A percentile compares a stretch with the other conserved stretches of the same genome.
Evolutionary conservation across 441 rosid species (phyloP).

Genomic region (Adansonia grandidieri): DNA sequence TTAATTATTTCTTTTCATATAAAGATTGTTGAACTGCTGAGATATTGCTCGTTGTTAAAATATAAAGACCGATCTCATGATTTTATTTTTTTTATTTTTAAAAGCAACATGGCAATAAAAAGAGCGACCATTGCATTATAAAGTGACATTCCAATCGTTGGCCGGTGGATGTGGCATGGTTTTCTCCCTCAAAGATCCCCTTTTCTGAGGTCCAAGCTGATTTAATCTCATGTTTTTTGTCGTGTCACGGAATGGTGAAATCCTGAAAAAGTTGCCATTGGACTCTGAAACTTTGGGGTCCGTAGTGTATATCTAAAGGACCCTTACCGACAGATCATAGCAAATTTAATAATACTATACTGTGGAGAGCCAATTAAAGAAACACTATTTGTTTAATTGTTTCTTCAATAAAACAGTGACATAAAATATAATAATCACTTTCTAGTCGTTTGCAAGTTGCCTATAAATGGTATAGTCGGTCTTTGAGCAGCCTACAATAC

Average conservation of each 20-base stretch:
- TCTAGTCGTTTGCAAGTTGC: constrained; percentile 1
- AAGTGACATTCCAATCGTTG: background rate
- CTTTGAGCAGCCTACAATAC: background rate
- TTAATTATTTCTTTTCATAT: background rate
- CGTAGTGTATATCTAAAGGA: background rate
- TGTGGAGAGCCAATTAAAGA: background rate
- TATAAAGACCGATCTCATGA: too few relatives aligned
- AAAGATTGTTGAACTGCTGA: too few relatives aligned
- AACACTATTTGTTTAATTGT: background rate
- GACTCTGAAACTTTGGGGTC: constrained; percentile 4
- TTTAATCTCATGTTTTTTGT: background rate
- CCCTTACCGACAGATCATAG: background rate
- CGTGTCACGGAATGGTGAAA: background rate
- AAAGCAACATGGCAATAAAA: too few relatives aligned
- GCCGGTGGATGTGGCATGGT: background rate
- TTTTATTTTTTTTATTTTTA: too few relatives aligned
- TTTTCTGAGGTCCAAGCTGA: constrained; percentile 6
- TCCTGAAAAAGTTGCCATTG: background rate
- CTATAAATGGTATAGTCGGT: constrained; percentile 16
- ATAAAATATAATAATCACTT: background rate
- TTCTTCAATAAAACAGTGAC: constrained; percentile 5
- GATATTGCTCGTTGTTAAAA: too few relatives aligned
- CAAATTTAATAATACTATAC: background rate
- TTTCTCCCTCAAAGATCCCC: background rate
- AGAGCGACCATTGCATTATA: too few relatives aligned